Conservation (phyloP, 805 yeast species). For the Lipomyces kockii region DNA sequence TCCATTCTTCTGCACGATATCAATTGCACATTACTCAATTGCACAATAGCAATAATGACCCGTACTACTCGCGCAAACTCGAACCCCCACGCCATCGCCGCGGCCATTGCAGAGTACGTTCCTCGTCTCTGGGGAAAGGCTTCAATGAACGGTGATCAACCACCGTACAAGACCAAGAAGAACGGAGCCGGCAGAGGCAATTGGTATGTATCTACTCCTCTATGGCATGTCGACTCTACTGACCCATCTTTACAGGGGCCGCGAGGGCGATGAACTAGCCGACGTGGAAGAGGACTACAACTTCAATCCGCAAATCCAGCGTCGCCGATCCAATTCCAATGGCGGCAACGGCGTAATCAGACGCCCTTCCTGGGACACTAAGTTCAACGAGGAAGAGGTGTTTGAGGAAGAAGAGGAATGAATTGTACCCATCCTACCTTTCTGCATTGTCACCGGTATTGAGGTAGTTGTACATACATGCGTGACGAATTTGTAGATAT, state of each 20-base stretch:
- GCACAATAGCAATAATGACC: conserved; percentile 20
- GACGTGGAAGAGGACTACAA: conserved; percentile 38
- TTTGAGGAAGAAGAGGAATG: conserved; percentile 33
- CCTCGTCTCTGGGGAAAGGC: conserved; percentile 39
- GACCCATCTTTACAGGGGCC: conserved; percentile 29
- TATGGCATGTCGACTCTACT: not conserved
- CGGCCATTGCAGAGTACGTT: conserved; percentile 14
- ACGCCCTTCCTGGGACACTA: conserved; percentile 33
- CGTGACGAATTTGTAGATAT: conserved; percentile 16
- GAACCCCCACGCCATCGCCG: conserved; percentile 10
- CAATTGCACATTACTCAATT: not conserved
- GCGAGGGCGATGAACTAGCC: conserved; percentile 39
- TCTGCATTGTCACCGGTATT: conserved; percentile 20
- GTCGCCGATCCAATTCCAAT: conserved; percentile 40
- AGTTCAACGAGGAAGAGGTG: conserved; percentile 35
- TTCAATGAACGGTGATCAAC: conserved; percentile 12
- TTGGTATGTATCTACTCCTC: conserved; percentile 31
- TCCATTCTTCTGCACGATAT: not conserved
- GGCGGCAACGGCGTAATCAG: conserved; percentile 29
- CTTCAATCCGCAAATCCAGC: conserved; percentile 35
- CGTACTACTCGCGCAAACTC: conserved; percentile 34
- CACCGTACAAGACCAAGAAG: conserved; percentile 37
- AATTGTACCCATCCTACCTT: not conserved
- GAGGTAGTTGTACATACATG: conserved; percentile 21
- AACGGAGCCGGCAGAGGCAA: conserved; percentile 41